phyloP scores from a whole-genome alignment of 1,284 basidiomycete genomes.

The Pseudozyma flocculosa region DNA sequence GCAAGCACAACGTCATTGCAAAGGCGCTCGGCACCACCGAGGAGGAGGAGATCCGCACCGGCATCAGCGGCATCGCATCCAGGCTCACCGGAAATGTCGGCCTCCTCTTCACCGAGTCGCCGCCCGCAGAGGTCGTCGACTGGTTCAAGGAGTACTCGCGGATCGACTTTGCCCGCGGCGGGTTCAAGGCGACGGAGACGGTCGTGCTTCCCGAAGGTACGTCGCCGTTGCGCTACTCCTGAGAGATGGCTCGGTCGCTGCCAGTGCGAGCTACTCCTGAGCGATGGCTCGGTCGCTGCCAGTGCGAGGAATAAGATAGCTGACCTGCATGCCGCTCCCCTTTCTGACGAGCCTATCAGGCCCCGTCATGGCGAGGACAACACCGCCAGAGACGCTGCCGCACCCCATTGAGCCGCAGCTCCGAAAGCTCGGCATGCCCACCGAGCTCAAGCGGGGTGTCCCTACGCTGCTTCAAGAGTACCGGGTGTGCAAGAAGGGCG shows the following conservation, averaged over 20 bases:
- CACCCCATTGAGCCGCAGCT: conserved; percentile 96
- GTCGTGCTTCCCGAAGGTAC: conserved; percentile 70
- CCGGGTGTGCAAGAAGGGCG: conserved; percentile 79
- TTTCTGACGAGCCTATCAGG: conserved; percentile 4
- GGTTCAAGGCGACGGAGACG: conserved; percentile 74
- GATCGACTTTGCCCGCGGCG: conserved; percentile 87
- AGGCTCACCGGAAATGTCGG: conserved; percentile 91
- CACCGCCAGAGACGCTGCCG: conserved; percentile 71
- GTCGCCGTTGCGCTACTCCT: conserved; percentile 39
- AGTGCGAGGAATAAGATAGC: no score
- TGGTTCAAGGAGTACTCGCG: conserved; percentile 92
- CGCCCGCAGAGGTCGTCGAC: conserved; percentile 81
- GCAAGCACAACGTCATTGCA: conserved; percentile 87
- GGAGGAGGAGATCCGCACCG: conserved; percentile 81
- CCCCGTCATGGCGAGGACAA: conserved; percentile 42
- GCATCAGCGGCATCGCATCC: conserved; percentile 79
- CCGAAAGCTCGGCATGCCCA: conserved; percentile 83
- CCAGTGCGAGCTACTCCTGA: no score
- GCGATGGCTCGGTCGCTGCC: no score
- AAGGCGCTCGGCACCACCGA: conserved; percentile 87
- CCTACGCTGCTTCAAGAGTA: conserved; percentile 76
- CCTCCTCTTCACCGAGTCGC: conserved; percentile 84
- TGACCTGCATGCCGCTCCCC: no score
- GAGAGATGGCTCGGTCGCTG: neutral
- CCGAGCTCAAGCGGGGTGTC: conserved; percentile 80